Base-by-base conservation (phyloP, 176 grass and related monocot genomes). In the Tillandsia fasciculata region DNA sequence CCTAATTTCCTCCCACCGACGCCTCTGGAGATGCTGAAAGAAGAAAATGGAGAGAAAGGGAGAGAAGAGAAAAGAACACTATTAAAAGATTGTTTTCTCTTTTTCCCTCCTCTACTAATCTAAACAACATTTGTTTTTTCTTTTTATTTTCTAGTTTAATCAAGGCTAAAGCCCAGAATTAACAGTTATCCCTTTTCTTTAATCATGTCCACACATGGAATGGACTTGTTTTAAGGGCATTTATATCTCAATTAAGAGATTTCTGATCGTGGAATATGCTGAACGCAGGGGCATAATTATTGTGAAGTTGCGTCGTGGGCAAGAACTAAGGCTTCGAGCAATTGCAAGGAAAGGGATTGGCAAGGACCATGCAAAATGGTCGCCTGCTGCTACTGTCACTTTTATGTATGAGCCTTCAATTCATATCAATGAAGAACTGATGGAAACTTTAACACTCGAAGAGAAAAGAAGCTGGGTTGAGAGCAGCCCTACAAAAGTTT, bases 391-490 rank as follows among this genome's bases (percentile, higher is more conserved):
- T 72, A 93, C 94, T 11, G 90, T 93, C 63, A 90, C 94, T 65
- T 99, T 99, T 82, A 90, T 99, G 89, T 99, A 93, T 71, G 94
- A 99, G 64, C 94, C 94, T 77, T 79, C 90, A 12, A 90, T 93
- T 71, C 87, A 73, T 69, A 88, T 99, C 71, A 90, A 88, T 68
- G 79, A 99, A 75, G 87, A 99, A n/a, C 15, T 93, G 48, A 93
- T 93, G 90, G 90, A 99, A 28, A 88, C 77, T 63, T 76, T 93
- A 24, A 85, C 82, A 18, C 72, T 93, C 24, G 84, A 86, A 2
- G 90, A 99, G 27, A 99, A 88, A 79, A 67, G 15, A 83, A 88
- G 75, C 58, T 92, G 79, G 79, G 87, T 99, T 1, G 90, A 93
- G 47, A 99, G 87, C 82, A 99, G 90, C 70, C 94, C 94, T 77